Conservation (phyloP, 331 rosid genomes). For the Rosa hybrid region DNA sequence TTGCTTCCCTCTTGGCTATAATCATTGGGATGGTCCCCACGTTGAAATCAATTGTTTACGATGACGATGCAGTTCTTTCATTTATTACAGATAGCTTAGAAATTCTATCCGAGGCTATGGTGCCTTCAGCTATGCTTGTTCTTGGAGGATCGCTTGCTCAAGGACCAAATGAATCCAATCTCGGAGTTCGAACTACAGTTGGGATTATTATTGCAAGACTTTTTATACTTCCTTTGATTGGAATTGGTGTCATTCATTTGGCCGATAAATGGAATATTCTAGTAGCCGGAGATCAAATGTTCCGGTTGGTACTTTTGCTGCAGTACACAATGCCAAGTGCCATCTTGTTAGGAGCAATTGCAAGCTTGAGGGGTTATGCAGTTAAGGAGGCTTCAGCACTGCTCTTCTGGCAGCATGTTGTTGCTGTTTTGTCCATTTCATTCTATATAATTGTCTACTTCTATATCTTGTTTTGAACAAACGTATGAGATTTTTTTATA, state of each 20-base stretch:
- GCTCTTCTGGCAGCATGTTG: constrained; percentile 48
- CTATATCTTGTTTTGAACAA: background rate
- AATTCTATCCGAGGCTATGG: constrained; percentile 45
- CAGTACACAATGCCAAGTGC: constrained; percentile 55
- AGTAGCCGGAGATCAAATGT: constrained; percentile 35
- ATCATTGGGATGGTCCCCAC: constrained; percentile 38
- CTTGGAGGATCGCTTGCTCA: constrained; percentile 56
- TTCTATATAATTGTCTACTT: constrained; percentile 38
- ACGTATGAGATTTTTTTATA: no score
- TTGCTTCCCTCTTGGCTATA: constrained; percentile 41
- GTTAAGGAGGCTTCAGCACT: constrained; percentile 49
- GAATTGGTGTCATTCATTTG: constrained; percentile 31
- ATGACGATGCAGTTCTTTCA: constrained; percentile 26
- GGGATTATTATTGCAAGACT: constrained; percentile 51
- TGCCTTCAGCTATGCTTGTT: constrained; percentile 47
- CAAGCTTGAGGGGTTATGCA: constrained; percentile 49
- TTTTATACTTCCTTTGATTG: constrained; percentile 41
- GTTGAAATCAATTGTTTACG: constrained; percentile 33
- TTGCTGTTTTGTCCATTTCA: constrained; percentile 44
- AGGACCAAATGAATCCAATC: constrained; percentile 39
- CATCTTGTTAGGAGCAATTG: constrained; percentile 49
- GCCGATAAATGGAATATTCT: constrained; percentile 34
- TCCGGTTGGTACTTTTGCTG: constrained; percentile 40
- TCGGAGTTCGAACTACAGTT: constrained; percentile 41
- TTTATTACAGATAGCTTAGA: constrained; percentile 38